A percentile compares a stretch with the other conserved stretches of the same genome.
These are phyloP conservation scores for Ogataea polymorpha DNA, from an alignment of 805 yeast species.

Conservation along the genomic window DNA sequence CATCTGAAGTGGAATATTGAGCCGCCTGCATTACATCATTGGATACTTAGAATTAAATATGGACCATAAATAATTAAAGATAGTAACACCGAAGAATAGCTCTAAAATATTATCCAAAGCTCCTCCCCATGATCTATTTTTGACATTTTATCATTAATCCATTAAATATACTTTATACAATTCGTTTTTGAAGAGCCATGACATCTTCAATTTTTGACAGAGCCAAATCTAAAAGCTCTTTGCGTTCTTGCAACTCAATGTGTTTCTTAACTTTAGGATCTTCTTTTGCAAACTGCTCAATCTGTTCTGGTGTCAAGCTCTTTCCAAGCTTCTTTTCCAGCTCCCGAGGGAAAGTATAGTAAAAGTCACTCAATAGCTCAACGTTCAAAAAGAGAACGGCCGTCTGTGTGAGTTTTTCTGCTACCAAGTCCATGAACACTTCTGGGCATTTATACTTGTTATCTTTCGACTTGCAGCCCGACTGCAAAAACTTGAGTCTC, in stretches of 20 bases:
- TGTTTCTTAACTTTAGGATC: slow-evolving; percentile 89
- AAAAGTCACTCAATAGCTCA: slow-evolving; percentile 89
- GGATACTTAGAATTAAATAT: no score
- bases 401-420: slow-evolving; percentile 87
- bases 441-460: slow-evolving; percentile 94
- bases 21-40: no score
- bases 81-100: no score
- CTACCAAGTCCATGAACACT: slow-evolving; percentile 85
- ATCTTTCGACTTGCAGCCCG: slow-evolving; percentile 73
- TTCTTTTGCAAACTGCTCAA: slow-evolving; percentile 89
- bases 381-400: slow-evolving; percentile 92
- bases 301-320: slow-evolving; percentile 65
- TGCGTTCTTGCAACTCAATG: slow-evolving; percentile 89
- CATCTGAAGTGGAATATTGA: no score
- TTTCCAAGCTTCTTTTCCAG: slow-evolving; percentile 71
- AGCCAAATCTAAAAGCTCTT: slow-evolving; percentile 83
- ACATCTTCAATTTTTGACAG: slow-evolving; percentile 80
- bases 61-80: no score
- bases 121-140: no score
- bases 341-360: slow-evolving; percentile 94
- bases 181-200: slow-evolving; percentile 56
- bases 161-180: slow-evolving; percentile 5
- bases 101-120: no score
- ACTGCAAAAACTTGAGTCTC: slow-evolving; percentile 72
- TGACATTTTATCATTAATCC: neutral